Conservation (phyloP, 768 basidiomycete species). For the Leccinellum albellum region DNA sequence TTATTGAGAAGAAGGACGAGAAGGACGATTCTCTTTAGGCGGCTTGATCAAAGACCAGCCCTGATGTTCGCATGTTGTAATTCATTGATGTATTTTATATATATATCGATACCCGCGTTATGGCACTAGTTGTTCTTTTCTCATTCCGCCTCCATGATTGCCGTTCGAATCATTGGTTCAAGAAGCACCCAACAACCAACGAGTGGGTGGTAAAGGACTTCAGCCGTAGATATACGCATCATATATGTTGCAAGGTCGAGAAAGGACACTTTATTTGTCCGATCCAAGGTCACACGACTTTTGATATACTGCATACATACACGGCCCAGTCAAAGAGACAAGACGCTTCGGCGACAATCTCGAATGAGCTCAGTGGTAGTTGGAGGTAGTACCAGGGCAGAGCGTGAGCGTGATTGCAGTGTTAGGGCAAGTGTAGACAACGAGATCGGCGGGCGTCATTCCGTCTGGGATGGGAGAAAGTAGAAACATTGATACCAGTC, state of each 20-base stretch:
- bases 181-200: background rate
- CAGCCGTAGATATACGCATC: background rate
- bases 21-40: conserved; percentile 6
- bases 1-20: conserved; percentile 22
- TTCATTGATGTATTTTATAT: background rate
- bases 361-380: background rate
- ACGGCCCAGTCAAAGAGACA: background rate
- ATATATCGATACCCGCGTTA: background rate
- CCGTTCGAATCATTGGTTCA: background rate
- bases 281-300: background rate
- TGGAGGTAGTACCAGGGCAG: conserved; percentile 14
- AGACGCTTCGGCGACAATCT: background rate
- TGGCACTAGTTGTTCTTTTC: background rate
- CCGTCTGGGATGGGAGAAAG: conserved; percentile 11
- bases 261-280: background rate
- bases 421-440: conserved; percentile 28
- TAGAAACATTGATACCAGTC: background rate
- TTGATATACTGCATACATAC: background rate
- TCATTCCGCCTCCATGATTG: background rate
- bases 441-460: conserved; percentile 24
- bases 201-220: background rate
- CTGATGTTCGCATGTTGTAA: background rate
- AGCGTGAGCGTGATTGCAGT: conserved; percentile 27
- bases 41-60: background rate
- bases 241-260: background rate